Evolutionary conservation across 345 rosid genomes (phyloP), one percentile per base, ranked within the genome.

Genomic region (Eutrema heterophyllum): DNA sequence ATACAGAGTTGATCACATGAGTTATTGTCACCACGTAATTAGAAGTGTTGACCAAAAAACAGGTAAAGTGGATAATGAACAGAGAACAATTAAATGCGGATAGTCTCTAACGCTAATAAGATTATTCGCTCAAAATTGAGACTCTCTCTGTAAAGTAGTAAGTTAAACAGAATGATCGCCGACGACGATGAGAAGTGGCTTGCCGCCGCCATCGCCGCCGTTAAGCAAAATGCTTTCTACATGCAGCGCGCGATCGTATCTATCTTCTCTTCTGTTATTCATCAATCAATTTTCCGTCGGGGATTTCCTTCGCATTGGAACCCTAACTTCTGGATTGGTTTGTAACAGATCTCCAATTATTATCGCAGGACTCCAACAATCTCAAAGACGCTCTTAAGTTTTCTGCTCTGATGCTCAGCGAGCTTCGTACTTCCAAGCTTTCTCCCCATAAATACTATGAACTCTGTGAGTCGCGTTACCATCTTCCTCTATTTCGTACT

Each of bases 231-330:
- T 78, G 93, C 97, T 59, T 95, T 92, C 82, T 84, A 81, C 80
- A 95, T 90, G 98, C 98, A 95, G 71, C 99, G 99, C 66, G 98
- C 99, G 57, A 74, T 92, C 85, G 99, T 95, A 85, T 76, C n/a
- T 48, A 75, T 44, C 45, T 35, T 53, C 38, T 57, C 64, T 8
- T 18, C 1, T n/a, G 67, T 33, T 21, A 7, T 56, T 27, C 40
- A 29, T 45, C 44, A 49, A 9, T 64, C 72, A 52, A 41, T 71
- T 81, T 78, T 38, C 13, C 36, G 12, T 64, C 26, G 67, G 54
- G 58, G 18, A 21, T 21, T 21, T 21, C 24, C 24, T 21, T 56
- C 48, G 57, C 41, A 46, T 59, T 44, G 14, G 27, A 81, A 56
- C 80, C 80, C 78, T 80, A 81, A 77, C 51, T 83, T 72, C 5